A percentile compares a stretch with the other conserved stretches of the same genome.
Conservation (phyloP, 2,329 filamentous ascomycete genomes). For the Rhytidhysteron rufulum region DNA sequence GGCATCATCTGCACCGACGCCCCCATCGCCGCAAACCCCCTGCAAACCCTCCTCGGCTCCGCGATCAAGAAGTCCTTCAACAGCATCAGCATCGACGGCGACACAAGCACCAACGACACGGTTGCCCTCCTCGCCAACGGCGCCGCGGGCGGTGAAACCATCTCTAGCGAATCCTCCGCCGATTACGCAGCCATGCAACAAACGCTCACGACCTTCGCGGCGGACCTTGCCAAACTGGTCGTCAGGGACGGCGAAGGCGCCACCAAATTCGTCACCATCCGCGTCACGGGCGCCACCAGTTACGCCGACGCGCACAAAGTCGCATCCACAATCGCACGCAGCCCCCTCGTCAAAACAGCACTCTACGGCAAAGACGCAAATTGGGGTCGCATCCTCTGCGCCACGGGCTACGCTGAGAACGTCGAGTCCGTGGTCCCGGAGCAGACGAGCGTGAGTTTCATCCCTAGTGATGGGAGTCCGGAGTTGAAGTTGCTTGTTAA, state of each 20-base stretch:
- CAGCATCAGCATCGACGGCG: conserved; percentile 93
- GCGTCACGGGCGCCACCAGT: conserved; percentile 68
- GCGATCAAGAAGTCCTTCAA: conserved; percentile 88
- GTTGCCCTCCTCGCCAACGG: conserved; percentile 94
- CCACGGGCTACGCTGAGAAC: conserved; percentile 75
- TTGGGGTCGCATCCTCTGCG: conserved; percentile 96
- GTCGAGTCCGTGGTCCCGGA: conserved; percentile 64
- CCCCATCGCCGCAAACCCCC: conserved; percentile 64
- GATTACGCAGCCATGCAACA: conserved; percentile 70
- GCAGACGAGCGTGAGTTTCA: conserved; percentile 72
- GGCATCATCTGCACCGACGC: conserved; percentile 91
- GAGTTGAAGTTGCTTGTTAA: conserved; percentile 74
- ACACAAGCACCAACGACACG: conserved; percentile 97
- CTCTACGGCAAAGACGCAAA: conserved; percentile 97
- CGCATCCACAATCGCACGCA: conserved; percentile 83
- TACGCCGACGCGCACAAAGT: conserved; percentile 72
- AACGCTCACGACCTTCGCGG: conserved; percentile 72
- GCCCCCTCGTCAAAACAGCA: conserved; percentile 93
- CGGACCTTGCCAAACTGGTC: conserved; percentile 83
- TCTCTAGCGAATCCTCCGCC: conserved; percentile 51
- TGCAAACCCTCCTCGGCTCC: conserved; percentile 66
- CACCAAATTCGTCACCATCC: conserved; percentile 95
- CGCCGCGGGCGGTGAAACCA: conserved; percentile 69
- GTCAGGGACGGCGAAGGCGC: conserved; percentile 96
- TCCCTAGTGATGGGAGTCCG: conserved; percentile 70